These are phyloP conservation scores for Lentinus tigrinus DNA, from an alignment of 768 basidiomycete species.

Conservation along the genomic window DNA sequence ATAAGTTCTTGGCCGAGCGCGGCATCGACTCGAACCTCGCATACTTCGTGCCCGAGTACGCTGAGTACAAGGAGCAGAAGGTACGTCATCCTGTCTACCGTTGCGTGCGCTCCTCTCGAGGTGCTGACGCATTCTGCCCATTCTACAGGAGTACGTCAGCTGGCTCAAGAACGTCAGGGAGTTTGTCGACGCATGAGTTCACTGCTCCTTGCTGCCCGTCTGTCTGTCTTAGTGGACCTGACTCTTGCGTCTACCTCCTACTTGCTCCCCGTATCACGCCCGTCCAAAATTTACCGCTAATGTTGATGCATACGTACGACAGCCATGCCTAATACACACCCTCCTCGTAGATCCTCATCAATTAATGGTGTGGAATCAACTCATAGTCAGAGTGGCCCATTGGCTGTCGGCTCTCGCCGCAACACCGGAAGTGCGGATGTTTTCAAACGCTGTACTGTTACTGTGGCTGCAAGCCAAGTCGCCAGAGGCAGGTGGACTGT, in stretches of 20 bases:
- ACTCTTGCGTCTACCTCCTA: no score
- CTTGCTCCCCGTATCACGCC: neutral
- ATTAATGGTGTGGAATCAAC: no score
- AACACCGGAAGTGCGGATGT: no score
- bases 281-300: slow-evolving; percentile 1
- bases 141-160: slow-evolving; percentile 77
- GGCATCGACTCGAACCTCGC: slow-evolving; percentile 84
- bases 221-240: no score
- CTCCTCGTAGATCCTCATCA: neutral
- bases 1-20: slow-evolving; percentile 85
- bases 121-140: neutral
- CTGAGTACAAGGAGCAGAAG: slow-evolving; percentile 91
- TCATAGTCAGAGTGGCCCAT: no score
- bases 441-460: no score
- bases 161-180: slow-evolving; percentile 84
- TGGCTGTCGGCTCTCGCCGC: no score
- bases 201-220: no score
- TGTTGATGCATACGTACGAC: slow-evolving; percentile 6
- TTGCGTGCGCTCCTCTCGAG: neutral
- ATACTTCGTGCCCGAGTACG: slow-evolving; percentile 85
- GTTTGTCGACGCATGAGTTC: slow-evolving; percentile 60
- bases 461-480: no score
- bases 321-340: slow-evolving; percentile 14
- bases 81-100: slow-evolving; percentile 39
- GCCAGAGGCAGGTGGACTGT: no score